A percentile compares a stretch with the other conserved stretches of the same genome.
Evolutionary conservation across 768 basidiomycete species (phyloP).

Genomic region (Lyophyllum atratum): DNA sequence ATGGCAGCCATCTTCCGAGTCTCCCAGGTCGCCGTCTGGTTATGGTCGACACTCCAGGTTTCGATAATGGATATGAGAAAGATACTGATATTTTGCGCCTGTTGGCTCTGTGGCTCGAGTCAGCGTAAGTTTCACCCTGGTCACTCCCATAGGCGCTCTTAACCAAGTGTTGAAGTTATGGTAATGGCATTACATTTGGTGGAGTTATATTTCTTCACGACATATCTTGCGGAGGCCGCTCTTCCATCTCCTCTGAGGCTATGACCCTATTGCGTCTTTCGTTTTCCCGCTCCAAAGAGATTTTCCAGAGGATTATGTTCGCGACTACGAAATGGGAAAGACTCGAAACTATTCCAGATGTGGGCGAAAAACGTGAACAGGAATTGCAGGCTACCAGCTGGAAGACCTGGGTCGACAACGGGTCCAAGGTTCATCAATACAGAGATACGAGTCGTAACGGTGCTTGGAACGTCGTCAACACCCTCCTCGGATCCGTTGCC

Average conservation of each 20-base stretch:
- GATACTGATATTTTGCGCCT: not conserved
- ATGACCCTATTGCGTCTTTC: too few species aligned
- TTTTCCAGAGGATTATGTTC: not conserved
- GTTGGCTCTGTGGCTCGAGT: not conserved
- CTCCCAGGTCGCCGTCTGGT: not conserved
- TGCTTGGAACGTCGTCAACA: too few species aligned
- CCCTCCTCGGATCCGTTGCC: too few species aligned
- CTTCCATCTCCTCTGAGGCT: not conserved
- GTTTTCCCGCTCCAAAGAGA: not conserved
- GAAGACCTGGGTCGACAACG: too few species aligned
- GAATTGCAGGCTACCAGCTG: too few species aligned
- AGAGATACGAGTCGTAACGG: too few species aligned
- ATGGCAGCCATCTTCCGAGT: too few species aligned
- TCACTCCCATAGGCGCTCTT: not conserved
- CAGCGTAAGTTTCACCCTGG: not conserved
- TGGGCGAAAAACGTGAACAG: too few species aligned
- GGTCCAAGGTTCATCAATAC: too few species aligned
- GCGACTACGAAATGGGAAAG: not conserved
- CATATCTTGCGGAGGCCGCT: not conserved
- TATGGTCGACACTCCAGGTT: not conserved
- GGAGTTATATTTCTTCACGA: slow-evolving; percentile 6
- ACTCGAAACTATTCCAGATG: too few species aligned
- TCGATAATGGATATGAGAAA: not conserved
- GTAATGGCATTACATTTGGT: not conserved
- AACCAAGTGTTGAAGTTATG: not conserved